These are phyloP conservation scores for Salvia hispanica DNA, from an alignment of 257 asterid species.

Conservation along the genomic window DNA sequence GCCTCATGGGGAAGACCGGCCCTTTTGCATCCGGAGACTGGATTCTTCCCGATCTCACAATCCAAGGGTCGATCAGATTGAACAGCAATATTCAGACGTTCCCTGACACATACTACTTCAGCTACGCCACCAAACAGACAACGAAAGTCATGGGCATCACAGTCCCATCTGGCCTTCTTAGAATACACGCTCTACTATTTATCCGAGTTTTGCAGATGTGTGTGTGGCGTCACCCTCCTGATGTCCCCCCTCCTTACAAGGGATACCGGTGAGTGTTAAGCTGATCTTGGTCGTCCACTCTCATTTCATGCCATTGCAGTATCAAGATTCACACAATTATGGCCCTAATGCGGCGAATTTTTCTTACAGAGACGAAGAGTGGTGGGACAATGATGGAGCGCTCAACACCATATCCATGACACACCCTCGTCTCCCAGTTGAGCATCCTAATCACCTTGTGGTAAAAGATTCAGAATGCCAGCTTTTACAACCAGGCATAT, in stretches of 20 bases:
- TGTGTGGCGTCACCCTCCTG: conserved; percentile 80
- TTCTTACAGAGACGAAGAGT: conserved; percentile 79
- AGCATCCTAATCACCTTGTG: conserved; percentile 70
- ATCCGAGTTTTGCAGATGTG: conserved; percentile 90
- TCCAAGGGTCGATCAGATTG: conserved; percentile 76
- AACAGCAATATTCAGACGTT: conserved; percentile 65
- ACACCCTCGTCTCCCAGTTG: conserved; percentile 90
- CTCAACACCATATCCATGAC: conserved; percentile 98
- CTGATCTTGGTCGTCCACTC: neutral
- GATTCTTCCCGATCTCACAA: conserved; percentile 93
- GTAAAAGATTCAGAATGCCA: conserved; percentile 83
- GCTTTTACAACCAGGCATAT: conserved; percentile 87
- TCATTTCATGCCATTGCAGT: neutral
- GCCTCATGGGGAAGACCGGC: conserved; percentile 77
- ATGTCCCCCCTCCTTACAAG: conserved; percentile 76
- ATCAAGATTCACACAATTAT: conserved; percentile 5
- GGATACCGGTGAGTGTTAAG: conserved; percentile 71
- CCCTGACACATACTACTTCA: conserved; percentile 88
- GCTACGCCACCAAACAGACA: conserved; percentile 90
- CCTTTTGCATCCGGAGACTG: conserved; percentile 93
- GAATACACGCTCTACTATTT: conserved; percentile 82
- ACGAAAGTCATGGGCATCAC: conserved; percentile 67
- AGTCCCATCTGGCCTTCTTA: conserved; percentile 75
- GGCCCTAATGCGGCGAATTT: neutral
- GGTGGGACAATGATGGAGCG: conserved; percentile 99